These are phyloP conservation scores for Nicotiana otophora DNA, from an alignment of 257 asterid genomes.

Conservation along the genomic window DNA sequence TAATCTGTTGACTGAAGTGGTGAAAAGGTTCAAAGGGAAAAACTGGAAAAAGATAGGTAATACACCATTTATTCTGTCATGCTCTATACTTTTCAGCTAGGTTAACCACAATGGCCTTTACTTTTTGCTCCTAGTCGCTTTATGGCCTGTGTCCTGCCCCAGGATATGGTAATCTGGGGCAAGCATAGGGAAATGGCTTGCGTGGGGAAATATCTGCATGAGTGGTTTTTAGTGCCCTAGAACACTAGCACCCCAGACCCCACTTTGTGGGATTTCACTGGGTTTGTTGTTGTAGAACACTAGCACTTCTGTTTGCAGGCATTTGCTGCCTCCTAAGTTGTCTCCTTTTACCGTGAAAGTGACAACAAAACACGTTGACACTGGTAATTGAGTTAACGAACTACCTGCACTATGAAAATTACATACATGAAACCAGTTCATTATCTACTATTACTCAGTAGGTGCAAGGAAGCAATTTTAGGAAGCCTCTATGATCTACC, in stretches of 20 bases:
- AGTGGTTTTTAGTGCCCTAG: not conserved
- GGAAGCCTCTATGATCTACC: not conserved
- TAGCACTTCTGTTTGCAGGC: not conserved
- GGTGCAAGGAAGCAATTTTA: not conserved
- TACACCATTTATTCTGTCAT: not conserved
- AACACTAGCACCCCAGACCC: not conserved
- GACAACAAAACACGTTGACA: not conserved
- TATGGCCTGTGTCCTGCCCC: not conserved
- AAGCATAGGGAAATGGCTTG: not conserved
- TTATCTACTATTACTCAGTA: not conserved
- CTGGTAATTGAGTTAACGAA: not conserved
- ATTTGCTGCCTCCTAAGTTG: not conserved
- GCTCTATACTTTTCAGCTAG: not conserved
- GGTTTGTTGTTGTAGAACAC: too few relatives aligned
- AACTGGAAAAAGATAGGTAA: conserved; percentile 75
- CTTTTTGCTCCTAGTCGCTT: conserved; percentile 6
- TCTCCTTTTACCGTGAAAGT: not conserved
- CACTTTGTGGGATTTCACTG: too few relatives aligned
- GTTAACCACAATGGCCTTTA: not conserved
- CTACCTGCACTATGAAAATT: not conserved
- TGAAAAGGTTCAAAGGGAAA: conserved; percentile 47
- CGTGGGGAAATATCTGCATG: not conserved
- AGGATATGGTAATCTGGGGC: not conserved
- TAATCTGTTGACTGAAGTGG: conserved; percentile 51
- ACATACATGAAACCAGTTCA: not conserved